Percentiles rank a stretch among this genome's conserved stretches.
Evolutionary conservation across 441 rosid genomes (phyloP).

Genomic region (Jatropha podagrica): DNA sequence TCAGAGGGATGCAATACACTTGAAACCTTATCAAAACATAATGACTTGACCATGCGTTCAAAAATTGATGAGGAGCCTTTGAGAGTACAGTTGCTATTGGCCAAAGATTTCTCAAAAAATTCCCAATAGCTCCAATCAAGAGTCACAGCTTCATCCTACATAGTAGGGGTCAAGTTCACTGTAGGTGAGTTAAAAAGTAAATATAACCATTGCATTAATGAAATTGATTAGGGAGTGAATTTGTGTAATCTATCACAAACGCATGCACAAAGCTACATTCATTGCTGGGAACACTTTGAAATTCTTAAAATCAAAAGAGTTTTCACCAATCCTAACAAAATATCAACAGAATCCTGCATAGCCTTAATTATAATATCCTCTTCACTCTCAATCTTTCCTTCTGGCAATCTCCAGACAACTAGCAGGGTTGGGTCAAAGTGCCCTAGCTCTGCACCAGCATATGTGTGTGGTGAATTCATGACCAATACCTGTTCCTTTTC

Average conservation of each 20-base stretch:
- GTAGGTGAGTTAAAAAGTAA: conserved; percentile 3
- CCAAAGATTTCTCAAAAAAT: conserved; percentile 41
- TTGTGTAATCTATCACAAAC: not conserved
- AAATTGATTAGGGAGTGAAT: not conserved
- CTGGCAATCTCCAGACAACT: no score
- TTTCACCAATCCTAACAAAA: not conserved
- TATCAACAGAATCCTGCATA: not conserved
- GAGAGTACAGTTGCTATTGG: conserved; percentile 17
- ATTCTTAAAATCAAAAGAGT: not conserved
- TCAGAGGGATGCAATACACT: conserved; percentile 21
- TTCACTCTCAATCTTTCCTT: not conserved
- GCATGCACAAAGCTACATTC: not conserved
- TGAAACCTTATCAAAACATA: conserved; percentile 43
- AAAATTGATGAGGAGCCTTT: conserved; percentile 36
- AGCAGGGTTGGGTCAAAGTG: not conserved
- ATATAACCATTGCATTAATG: not conserved
- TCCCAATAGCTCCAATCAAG: conserved; percentile 84
- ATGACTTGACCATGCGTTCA: conserved; percentile 35
- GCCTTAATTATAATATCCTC: not conserved
- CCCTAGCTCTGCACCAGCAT: not conserved
- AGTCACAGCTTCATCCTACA: conserved; percentile 45
- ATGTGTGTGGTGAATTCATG: conserved; percentile 11
- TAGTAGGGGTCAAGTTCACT: conserved; percentile 18
- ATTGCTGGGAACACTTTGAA: not conserved
- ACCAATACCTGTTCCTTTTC: conserved; percentile 60